Percentiles rank a stretch among this genome's conserved stretches.
These are phyloP conservation scores for Ustilago loliicola DNA, from an alignment of 1,284 basidiomycete species.

Conservation along the genomic window DNA sequence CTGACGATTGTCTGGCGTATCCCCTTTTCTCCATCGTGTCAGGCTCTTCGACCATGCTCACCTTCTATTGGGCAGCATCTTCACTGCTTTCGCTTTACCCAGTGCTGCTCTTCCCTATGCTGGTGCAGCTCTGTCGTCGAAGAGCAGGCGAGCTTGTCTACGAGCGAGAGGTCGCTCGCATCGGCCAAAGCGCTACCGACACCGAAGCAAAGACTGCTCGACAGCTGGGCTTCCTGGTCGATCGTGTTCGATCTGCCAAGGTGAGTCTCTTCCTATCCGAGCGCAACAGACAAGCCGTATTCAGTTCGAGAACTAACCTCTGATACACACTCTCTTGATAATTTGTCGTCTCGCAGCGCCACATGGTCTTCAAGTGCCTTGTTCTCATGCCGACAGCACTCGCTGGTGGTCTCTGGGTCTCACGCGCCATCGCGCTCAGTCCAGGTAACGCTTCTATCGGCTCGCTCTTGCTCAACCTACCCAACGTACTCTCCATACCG, in stretches of 20 bases:
- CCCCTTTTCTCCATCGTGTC: not conserved
- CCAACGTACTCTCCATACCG: conserved; percentile 49
- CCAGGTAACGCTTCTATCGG: conserved; percentile 17
- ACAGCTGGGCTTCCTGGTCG: conserved; percentile 62
- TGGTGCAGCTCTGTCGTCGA: conserved; percentile 75
- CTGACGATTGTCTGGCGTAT: not conserved
- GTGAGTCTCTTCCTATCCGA: not conserved
- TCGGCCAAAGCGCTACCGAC: conserved; percentile 26
- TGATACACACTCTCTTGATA: not conserved
- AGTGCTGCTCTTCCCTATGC: conserved; percentile 78
- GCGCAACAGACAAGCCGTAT: not conserved
- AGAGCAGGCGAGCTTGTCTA: conserved; percentile 72
- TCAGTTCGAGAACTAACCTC: not conserved
- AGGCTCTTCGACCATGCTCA: conserved; percentile 33
- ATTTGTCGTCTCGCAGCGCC: conserved; percentile 13
- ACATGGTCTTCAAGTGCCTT: conserved; percentile 32
- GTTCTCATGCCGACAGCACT: conserved; percentile 35
- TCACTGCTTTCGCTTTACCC: conserved; percentile 73
- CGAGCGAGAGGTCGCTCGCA: conserved; percentile 25
- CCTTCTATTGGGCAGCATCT: conserved; percentile 26
- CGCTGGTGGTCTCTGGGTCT: conserved; percentile 35
- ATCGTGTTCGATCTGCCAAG: conserved; percentile 49
- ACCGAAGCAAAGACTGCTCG: conserved; percentile 29
- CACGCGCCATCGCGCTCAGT: conserved; percentile 40
- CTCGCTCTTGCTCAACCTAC: conserved; percentile 22